These are phyloP conservation scores for Aspergillus caelatus DNA, from an alignment of 2,329 filamentous ascomycete species.

Conservation along the genomic window DNA sequence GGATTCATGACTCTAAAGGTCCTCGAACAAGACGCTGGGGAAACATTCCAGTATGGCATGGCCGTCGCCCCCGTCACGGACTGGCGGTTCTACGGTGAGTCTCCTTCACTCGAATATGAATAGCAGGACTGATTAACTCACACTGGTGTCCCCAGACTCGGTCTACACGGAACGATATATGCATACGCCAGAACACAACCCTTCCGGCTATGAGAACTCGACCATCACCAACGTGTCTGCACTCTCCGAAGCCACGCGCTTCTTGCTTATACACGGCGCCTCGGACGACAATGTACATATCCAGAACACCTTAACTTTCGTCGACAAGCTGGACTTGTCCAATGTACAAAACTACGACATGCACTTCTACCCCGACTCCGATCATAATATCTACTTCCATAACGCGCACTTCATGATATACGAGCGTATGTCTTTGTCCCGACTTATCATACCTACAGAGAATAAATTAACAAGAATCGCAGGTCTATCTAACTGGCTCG, in stretches of 20 bases:
- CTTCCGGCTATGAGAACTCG: constrained; percentile 72
- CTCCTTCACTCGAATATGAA: neutral
- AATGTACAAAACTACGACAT: constrained; percentile 93
- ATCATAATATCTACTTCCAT: constrained; percentile 94
- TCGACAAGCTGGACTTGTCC: constrained; percentile 82
- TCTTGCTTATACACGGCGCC: constrained; percentile 94
- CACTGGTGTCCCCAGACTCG: constrained; percentile 27
- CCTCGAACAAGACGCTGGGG: constrained; percentile 83
- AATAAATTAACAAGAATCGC: neutral
- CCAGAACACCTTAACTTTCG: constrained; percentile 85
- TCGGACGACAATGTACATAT: constrained; percentile 97
- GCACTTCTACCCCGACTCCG: constrained; percentile 93
- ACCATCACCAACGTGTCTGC: constrained; percentile 75
- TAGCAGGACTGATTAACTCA: constrained; percentile 1
- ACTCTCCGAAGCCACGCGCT: constrained; percentile 76
- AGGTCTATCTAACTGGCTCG: constrained; percentile 73
- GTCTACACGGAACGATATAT: constrained; percentile 71
- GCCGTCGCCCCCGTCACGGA: constrained; percentile 98
- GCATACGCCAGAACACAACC: constrained; percentile 87
- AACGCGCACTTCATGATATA: constrained; percentile 90
- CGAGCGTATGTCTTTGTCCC: constrained; percentile 67
- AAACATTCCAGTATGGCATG: constrained; percentile 95
- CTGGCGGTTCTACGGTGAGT: constrained; percentile 81
- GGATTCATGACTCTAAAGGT: constrained; percentile 96
- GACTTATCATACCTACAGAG: neutral